These are phyloP conservation scores for Penicillium sp. DNA, from an alignment of 2,329 filamentous ascomycete genomes.

Conservation along the genomic window DNA sequence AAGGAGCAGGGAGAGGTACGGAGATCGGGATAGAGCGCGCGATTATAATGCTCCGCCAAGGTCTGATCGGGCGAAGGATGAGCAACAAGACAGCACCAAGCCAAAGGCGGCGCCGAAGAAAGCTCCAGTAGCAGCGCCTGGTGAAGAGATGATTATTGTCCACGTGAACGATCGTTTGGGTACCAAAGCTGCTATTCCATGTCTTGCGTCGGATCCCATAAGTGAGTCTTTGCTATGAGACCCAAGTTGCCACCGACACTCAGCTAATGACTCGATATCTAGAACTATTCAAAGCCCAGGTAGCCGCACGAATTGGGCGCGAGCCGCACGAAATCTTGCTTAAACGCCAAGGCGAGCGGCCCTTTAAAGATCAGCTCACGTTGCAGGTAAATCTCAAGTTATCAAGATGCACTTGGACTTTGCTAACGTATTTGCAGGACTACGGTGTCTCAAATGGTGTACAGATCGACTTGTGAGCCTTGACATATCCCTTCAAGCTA, in stretches of 20 bases:
- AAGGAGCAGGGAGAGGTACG: constrained; percentile 30
- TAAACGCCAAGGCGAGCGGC: constrained; percentile 85
- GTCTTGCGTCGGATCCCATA: constrained; percentile 77
- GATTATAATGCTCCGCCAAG: constrained; percentile 20
- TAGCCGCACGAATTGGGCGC: constrained; percentile 82
- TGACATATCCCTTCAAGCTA: constrained; percentile 4
- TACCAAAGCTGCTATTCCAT: constrained; percentile 92
- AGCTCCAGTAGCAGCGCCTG: constrained; percentile 33
- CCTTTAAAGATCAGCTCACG: constrained; percentile 87
- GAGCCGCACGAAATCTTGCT: constrained; percentile 88
- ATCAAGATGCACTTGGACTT: background rate
- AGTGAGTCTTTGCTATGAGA: constrained; percentile 35
- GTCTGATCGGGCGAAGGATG: constrained; percentile 22
- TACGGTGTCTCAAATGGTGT: constrained; percentile 94
- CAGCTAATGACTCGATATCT: constrained; percentile 6
- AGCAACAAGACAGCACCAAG: constrained; percentile 40
- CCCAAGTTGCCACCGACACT: constrained; percentile 13
- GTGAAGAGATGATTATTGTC: constrained; percentile 86
- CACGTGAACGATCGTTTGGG: constrained; percentile 92
- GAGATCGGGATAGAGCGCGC: constrained; percentile 20
- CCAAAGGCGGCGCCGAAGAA: constrained; percentile 37
- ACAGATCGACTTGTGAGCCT: constrained; percentile 45
- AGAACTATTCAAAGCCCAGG: constrained; percentile 83
- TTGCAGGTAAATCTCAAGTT: constrained; percentile 38
- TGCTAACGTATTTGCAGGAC: constrained; percentile 55